These are phyloP conservation scores for Aspergillus eucalypticola DNA, from an alignment of 2,329 filamentous ascomycete genomes.

Conservation along the genomic window DNA sequence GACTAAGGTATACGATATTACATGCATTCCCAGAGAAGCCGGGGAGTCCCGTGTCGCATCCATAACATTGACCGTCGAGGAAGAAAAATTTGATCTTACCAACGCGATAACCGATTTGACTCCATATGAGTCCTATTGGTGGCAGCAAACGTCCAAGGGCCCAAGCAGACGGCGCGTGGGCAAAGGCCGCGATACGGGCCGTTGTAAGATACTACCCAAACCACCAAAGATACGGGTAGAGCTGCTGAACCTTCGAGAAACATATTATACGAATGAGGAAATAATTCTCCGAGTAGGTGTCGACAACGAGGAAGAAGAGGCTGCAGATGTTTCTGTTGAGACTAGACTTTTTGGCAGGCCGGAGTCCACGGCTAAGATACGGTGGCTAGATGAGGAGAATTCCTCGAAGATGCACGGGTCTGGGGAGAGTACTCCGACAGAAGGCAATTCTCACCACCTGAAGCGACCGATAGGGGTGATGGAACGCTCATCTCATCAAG, in stretches of 20 bases:
- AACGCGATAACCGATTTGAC: constrained; percentile 58
- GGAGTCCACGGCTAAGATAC: constrained; percentile 47
- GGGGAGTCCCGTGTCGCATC: constrained; percentile 71
- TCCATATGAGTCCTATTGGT: constrained; percentile 42
- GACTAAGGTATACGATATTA: constrained; percentile 70
- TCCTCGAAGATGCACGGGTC: constrained; percentile 22
- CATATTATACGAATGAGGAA: constrained; percentile 83
- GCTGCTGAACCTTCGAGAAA: constrained; percentile 61
- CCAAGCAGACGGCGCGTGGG: constrained; percentile 42
- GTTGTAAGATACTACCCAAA: constrained; percentile 76
- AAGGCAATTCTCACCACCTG: constrained; percentile 33
- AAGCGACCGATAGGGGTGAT: constrained; percentile 39
- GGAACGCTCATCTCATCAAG: constrained; percentile 30
- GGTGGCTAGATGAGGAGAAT: constrained; percentile 47
- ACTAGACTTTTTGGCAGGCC: constrained; percentile 64
- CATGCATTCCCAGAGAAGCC: constrained; percentile 74
- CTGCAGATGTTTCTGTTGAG: constrained; percentile 70
- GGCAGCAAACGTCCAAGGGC: constrained; percentile 41
- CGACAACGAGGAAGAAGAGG: constrained; percentile 79
- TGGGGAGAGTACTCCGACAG: constrained; percentile 28
- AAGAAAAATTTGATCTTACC: constrained; percentile 66
- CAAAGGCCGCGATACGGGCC: constrained; percentile 51
- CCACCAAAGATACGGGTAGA: constrained; percentile 86
- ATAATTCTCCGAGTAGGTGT: constrained; percentile 70
- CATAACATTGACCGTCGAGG: constrained; percentile 63